phyloP scores from a whole-genome alignment of 768 basidiomycete species.

The Auriscalpium microsporum region DNA sequence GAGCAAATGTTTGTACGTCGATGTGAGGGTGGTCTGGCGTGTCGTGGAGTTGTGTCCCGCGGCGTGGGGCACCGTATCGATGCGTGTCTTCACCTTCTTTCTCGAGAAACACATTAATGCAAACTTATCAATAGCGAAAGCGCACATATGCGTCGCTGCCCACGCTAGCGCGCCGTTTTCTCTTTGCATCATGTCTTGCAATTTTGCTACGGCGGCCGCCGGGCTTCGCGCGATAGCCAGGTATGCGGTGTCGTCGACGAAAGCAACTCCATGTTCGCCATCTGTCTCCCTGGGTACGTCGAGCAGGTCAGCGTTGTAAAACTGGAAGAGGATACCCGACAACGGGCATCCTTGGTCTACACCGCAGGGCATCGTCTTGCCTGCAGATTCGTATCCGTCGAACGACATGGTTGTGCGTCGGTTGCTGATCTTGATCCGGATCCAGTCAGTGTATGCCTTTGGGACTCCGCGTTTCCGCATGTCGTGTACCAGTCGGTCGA shows the following conservation, averaged over 20 bases:
- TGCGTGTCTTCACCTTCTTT: neutral
- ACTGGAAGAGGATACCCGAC: constrained; percentile 14
- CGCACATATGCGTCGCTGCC: neutral
- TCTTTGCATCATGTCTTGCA: neutral
- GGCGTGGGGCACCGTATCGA: no score
- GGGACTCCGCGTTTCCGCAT: constrained; percentile 24
- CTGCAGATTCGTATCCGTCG: constrained; percentile 11
- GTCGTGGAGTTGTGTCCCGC: no score
- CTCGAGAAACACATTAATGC: neutral
- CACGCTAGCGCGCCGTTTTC: neutral
- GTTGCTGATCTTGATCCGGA: neutral
- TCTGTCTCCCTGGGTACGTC: neutral
- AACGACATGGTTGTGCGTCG: constrained; percentile 8
- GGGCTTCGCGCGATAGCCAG: constrained; percentile 21
- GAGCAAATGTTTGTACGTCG: neutral
- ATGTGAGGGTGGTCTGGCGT: no score
- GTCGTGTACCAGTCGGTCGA: constrained; percentile 24
- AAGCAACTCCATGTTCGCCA: neutral
- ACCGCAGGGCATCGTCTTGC: constrained; percentile 4
- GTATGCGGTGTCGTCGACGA: constrained; percentile 2
- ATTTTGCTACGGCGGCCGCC: constrained; percentile 1
- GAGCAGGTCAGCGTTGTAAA: constrained; percentile 17
- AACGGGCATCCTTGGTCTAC: constrained; percentile 17
- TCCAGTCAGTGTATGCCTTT: constrained; percentile 13
- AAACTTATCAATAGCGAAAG: neutral